Conservation (phyloP, 176 grass and related monocot genomes). For the Rhynchospora tenuis region DNA sequence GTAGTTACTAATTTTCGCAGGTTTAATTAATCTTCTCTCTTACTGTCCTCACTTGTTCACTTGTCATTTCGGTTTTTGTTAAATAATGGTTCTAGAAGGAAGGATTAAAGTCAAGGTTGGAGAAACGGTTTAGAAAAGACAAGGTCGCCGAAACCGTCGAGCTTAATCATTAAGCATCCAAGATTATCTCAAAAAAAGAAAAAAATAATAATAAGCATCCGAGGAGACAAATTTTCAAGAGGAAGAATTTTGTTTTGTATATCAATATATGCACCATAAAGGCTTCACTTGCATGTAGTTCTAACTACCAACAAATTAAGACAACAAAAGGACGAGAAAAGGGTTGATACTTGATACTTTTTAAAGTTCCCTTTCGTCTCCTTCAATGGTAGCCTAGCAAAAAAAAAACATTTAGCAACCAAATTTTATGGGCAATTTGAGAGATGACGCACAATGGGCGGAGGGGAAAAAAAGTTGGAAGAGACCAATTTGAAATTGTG, state of each 20-base stretch:
- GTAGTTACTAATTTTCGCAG: neutral
- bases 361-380: neutral
- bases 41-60: neutral
- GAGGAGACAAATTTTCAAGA: neutral
- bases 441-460: too few species aligned
- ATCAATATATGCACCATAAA: neutral
- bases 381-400: neutral
- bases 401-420: neutral
- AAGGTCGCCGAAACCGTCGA: neutral
- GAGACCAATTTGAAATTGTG: too few species aligned
- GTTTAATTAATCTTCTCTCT: neutral
- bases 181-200: neutral
- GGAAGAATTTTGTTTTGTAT: neutral
- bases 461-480: too few species aligned
- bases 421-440: neutral
- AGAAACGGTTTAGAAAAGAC: neutral
- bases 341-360: neutral
- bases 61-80: too few species aligned
- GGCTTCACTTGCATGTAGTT: neutral
- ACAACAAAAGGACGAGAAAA: neutral
- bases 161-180: neutral
- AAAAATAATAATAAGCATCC: neutral
- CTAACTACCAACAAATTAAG: neutral
- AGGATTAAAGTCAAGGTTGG: neutral
- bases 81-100: too few species aligned